Evolutionary conservation across 2,329 filamentous ascomycete genomes (phyloP), one percentile per base, ranked within the genome.

Genomic region (Simplicillium aogashimaense): DNA sequence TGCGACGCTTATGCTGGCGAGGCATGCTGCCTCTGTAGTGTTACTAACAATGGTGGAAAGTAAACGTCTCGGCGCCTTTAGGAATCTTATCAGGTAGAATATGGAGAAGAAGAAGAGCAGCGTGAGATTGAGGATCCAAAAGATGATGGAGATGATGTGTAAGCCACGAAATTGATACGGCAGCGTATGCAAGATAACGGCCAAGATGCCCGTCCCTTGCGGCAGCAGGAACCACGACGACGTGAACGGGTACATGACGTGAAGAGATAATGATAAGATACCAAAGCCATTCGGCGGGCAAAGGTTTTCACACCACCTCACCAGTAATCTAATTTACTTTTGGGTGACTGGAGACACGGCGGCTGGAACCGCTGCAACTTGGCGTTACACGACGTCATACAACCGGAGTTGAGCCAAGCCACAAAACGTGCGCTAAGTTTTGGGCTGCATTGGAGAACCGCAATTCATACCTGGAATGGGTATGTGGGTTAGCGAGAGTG

Each of bases 91-190:
- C 15, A 54, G 35, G 42, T 62, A 66, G 14, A 58, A 16, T 29
- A 45, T 28, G 4, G 60, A 43, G 29, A 52, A 49, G 3, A 55
- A 11, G 2, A 51, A 36, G 1, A 64, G 53, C 2, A 62, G 45
- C 1, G 52, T 49, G 7, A 66, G 58, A 5, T 55, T 58, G 36
- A 60, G 55, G 15, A 61, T 52, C 58, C 60, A 66, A 20, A 63
- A 50, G 30, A 65, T 54, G 32, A 56, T 53, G 13, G 60, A 54
- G 30, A 66, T 52, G 16, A 54, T 55, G 13, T 43, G 42, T 3
- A 66, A 49, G 4, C 59, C 62, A 2, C 43, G 40, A 46, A 67
- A 67, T 44, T 64, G 62, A 43, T 67, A 66, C 43, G 59, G 50
- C 1, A 63, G 47, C 35, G 58, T 54, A 42, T 59, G 52, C 2